A percentile compares a stretch with the other conserved stretches of the same genome.
phyloP scores from a whole-genome alignment of 768 basidiomycete species.

The Leccinum pellstonianum region DNA sequence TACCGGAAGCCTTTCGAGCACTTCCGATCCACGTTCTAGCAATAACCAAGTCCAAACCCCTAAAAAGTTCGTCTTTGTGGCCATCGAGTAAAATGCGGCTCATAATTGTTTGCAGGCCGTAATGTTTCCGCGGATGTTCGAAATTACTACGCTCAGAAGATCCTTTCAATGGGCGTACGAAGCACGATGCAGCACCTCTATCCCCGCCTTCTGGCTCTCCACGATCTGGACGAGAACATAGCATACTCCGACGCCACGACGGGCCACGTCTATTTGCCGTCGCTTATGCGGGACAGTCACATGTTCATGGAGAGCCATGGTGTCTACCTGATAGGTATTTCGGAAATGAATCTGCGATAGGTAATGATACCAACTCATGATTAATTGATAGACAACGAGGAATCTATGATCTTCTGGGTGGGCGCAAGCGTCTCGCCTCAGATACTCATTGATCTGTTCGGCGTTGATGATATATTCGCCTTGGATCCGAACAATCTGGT shows the following conservation, averaged over 20 bases:
- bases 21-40: constrained; percentile 80
- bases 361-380: constrained; percentile 13
- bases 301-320: constrained; percentile 87
- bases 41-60: constrained; percentile 83
- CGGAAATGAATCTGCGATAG: constrained; percentile 8
- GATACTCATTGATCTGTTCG: constrained; percentile 80
- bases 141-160: constrained; percentile 76
- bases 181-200: constrained; percentile 78
- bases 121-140: constrained; percentile 93
- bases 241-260: constrained; percentile 64
- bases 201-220: constrained; percentile 83
- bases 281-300: constrained; percentile 79
- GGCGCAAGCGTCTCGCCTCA: constrained; percentile 81
- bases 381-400: constrained; percentile 73
- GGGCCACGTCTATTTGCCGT: constrained; percentile 65
- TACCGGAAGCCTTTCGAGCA: constrained; percentile 90
- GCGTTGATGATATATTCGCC: constrained; percentile 70
- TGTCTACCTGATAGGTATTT: constrained; percentile 86
- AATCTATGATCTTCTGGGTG: constrained; percentile 86
- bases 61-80: constrained; percentile 67
- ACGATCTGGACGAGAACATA: constrained; percentile 71
- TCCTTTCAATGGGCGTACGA: constrained; percentile 69
- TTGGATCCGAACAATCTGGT: constrained; percentile 68
- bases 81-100: constrained; percentile 5
- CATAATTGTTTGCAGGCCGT: constrained; percentile 49